phyloP scores from a whole-genome alignment of 441 rosid genomes.

The Biscutella auriculata region DNA sequence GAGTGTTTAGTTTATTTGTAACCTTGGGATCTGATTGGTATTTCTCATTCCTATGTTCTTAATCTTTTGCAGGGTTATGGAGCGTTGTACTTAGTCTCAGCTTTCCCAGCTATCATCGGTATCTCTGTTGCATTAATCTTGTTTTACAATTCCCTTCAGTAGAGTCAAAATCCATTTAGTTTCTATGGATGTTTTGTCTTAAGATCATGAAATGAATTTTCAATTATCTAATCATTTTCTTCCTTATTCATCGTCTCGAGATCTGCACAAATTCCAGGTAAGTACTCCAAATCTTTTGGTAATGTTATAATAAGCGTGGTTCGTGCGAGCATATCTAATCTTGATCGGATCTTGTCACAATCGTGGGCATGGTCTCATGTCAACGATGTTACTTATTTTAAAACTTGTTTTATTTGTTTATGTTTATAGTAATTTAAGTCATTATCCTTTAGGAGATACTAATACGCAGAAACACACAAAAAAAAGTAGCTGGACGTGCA shows the following conservation, averaged over 20 bases:
- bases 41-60: neutral
- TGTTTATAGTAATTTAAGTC: constrained; percentile 12
- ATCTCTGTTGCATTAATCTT: constrained; percentile 67
- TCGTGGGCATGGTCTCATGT: constrained; percentile 19
- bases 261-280: constrained; percentile 10
- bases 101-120: constrained; percentile 84
- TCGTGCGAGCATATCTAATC: constrained; percentile 18
- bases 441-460: constrained; percentile 21
- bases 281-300: constrained; percentile 5
- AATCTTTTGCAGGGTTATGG: constrained; percentile 69
- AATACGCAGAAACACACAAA: constrained; percentile 19
- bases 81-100: constrained; percentile 77
- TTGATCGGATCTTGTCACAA: constrained; percentile 12
- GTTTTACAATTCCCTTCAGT: constrained; percentile 89
- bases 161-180: constrained; percentile 16
- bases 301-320: constrained; percentile 2
- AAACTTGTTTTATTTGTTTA: neutral
- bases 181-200: constrained; percentile 11
- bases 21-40: neutral
- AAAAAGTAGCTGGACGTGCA: constrained; percentile 23
- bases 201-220: constrained; percentile 7
- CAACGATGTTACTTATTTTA: neutral
- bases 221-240: neutral
- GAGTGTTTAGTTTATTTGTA: too few relatives aligned
- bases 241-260: constrained; percentile 9